Evolutionary conservation across 2,329 filamentous ascomycete genomes (phyloP).

Genomic region (Lecanicillium sp.): DNA sequence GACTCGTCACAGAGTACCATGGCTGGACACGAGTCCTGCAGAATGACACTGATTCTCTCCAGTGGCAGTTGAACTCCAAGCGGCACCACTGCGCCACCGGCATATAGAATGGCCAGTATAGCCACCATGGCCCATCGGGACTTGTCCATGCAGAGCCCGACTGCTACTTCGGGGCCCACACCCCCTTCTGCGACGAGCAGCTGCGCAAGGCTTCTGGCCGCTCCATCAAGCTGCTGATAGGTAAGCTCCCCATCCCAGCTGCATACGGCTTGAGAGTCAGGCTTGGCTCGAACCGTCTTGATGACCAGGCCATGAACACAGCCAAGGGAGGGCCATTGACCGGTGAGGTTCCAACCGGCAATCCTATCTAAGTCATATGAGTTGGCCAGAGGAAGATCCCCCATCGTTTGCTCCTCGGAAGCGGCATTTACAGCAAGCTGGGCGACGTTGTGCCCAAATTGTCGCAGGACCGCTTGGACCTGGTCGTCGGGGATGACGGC

Average conservation of each 20-base stretch:
- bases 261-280: not conserved
- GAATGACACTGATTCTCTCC: conserved; percentile 3
- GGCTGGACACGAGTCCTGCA: conserved; percentile 4
- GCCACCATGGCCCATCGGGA: not conserved
- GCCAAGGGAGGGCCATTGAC: conserved; percentile 5
- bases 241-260: not conserved
- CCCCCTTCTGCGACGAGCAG: not conserved
- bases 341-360: conserved; percentile 1
- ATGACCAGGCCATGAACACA: conserved; percentile 8
- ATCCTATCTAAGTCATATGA: conserved; percentile 2
- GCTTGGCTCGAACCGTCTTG: not conserved
- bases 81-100: conserved; percentile 4
- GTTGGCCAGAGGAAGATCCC: conserved; percentile 4
- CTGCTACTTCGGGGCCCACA: not conserved
- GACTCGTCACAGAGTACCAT: conserved; percentile 8
- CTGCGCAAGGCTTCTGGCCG: conserved; percentile 6
- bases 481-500: conserved; percentile 7
- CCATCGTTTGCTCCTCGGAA: conserved; percentile 4
- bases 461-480: conserved; percentile 1
- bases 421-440: not conserved
- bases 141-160: not conserved
- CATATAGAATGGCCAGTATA: not conserved
- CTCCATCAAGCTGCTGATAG: not conserved
- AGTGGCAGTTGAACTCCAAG: conserved; percentile 7
- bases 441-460: conserved; percentile 9